Evolutionary conservation across 352 stramenopile genomes (phyloP).

Genomic region (Phytophthora tubulina): DNA sequence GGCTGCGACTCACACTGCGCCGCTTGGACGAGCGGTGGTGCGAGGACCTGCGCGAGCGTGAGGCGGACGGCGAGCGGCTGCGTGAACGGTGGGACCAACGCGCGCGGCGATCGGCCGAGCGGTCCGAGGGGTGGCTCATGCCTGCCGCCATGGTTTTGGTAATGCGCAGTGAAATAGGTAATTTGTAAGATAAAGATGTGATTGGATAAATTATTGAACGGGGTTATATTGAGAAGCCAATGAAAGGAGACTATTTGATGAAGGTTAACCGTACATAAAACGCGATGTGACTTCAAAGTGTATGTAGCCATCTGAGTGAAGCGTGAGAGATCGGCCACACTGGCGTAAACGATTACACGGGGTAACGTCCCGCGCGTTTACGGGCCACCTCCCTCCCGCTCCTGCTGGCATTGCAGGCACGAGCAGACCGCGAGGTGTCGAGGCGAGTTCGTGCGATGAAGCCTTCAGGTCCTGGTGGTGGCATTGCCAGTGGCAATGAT

Average conservation of each 20-base stretch:
- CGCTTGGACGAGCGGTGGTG: constrained; percentile 33
- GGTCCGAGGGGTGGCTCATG: constrained; percentile 7
- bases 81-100: constrained; percentile 23
- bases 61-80: constrained; percentile 18
- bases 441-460: too few relatives aligned
- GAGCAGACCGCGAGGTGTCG: too few relatives aligned
- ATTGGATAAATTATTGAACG: background rate
- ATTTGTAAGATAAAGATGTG: background rate
- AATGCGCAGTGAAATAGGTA: background rate
- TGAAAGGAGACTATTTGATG: too few relatives aligned
- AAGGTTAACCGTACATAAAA: too few relatives aligned
- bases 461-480: too few relatives aligned
- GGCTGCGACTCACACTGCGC: constrained; percentile 34
- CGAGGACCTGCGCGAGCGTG: constrained; percentile 29
- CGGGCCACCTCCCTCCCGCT: background rate
- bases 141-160: constrained; percentile 2
- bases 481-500: too few relatives aligned
- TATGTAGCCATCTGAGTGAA: background rate
- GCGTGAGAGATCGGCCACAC: background rate
- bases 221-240: background rate
- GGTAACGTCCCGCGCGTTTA: background rate
- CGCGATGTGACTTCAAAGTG: too few relatives aligned
- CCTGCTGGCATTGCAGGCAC: background rate
- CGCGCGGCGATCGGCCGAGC: constrained; percentile 11
- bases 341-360: background rate